Percentiles rank a stretch among this genome's conserved stretches.
Conservation (phyloP, 2,329 filamentous ascomycete genomes). For the Aspergillus sp. region DNA sequence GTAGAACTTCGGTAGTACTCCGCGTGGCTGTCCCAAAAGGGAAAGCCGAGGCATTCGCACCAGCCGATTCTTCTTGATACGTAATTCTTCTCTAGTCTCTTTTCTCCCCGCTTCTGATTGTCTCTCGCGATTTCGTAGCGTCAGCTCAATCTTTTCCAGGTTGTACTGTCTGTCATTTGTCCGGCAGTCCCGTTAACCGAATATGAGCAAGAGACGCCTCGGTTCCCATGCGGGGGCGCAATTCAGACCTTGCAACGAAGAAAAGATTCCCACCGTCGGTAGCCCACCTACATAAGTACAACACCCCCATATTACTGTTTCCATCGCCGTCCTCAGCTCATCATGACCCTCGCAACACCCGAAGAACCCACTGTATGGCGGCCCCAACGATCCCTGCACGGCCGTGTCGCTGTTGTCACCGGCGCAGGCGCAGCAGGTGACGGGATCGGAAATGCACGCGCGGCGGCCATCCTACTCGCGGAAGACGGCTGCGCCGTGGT, state of each 20-base stretch:
- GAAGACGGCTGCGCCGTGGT: slow-evolving; percentile 58
- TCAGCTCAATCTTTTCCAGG: background rate
- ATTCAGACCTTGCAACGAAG: too few relatives aligned
- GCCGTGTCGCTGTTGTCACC: slow-evolving; percentile 50
- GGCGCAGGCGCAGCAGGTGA: slow-evolving; percentile 57
- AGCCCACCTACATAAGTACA: too few relatives aligned
- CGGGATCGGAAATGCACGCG: slow-evolving; percentile 61
- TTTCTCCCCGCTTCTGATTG: background rate
- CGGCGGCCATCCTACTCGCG: slow-evolving; percentile 57
- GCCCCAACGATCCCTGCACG: slow-evolving; percentile 3
- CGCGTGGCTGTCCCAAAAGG: background rate
- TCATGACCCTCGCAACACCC: background rate
- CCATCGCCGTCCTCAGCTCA: background rate
- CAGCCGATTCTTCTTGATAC: too few relatives aligned
- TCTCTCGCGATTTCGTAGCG: background rate
- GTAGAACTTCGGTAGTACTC: background rate
- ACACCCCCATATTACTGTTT: too few relatives aligned
- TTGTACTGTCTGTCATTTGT: background rate
- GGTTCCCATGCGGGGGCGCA: background rate
- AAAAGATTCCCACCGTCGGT: too few relatives aligned
- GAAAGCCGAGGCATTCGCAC: background rate
- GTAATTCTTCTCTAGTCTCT: background rate
- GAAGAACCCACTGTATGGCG: background rate
- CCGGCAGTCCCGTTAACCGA: background rate
- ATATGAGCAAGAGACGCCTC: background rate